A percentile compares a stretch with the other conserved stretches of the same genome.
phyloP scores from a whole-genome alignment of 2,329 filamentous ascomycete species.

The Fusarium papillatum region DNA sequence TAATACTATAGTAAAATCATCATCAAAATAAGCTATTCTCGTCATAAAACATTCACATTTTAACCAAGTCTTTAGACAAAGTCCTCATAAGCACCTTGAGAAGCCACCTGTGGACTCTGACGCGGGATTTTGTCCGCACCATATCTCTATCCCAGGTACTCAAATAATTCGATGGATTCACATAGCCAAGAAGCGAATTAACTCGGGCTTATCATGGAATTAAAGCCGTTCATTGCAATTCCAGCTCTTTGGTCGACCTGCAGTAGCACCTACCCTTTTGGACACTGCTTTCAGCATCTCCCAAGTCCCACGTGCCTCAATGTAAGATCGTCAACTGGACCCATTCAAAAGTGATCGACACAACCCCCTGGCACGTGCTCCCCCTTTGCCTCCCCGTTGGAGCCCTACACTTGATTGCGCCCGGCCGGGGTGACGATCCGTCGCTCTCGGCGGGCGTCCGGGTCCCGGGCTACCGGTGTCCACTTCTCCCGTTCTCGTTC shows the following conservation, averaged over 20 bases:
- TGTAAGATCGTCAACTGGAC: not conserved
- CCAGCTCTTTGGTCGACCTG: conserved; percentile 8
- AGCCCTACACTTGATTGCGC: conserved; percentile 7
- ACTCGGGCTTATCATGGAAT: not conserved
- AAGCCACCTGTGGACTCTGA: not conserved
- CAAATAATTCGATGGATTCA: not conserved
- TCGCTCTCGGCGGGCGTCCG: conserved; percentile 6
- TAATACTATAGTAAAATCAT: not conserved
- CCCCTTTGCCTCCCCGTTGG: conserved; percentile 26
- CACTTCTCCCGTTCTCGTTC: conserved; percentile 29
- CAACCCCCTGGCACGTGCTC: conserved; percentile 33
- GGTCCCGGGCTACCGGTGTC: not conserved
- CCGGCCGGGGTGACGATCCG: conserved; percentile 16
- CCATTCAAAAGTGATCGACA: conserved; percentile 22
- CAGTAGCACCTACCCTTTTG: conserved; percentile 5
- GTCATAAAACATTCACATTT: not conserved
- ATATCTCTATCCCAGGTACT: not conserved
- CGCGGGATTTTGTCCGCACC: not conserved
- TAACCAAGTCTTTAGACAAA: not conserved
- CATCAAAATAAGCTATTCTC: not conserved
- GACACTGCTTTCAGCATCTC: not conserved
- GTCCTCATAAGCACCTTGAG: not conserved
- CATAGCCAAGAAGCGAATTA: not conserved
- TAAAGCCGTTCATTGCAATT: not conserved
- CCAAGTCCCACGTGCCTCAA: conserved; percentile 30